These are phyloP conservation scores for Giardia duodenalis DNA, from an alignment of 208 protist species.

Conservation along the genomic window DNA sequence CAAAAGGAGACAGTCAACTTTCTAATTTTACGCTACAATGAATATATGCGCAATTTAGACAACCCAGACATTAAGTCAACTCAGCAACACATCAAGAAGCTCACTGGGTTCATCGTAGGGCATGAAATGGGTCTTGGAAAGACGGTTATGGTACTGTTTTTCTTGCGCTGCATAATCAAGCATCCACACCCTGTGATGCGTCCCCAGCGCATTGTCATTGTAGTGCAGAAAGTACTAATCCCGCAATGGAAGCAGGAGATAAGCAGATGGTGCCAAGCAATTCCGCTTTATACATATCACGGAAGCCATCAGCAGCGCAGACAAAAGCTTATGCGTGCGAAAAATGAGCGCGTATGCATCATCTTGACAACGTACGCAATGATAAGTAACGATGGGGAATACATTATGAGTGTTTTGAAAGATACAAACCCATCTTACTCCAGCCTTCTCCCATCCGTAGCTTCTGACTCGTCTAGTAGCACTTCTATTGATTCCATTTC, in stretches of 20 bases:
- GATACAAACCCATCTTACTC: background rate
- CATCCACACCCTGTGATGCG: too few relatives aligned
- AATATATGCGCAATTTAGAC: too few relatives aligned
- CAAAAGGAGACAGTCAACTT: too few relatives aligned
- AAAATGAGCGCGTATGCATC: background rate
- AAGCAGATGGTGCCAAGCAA: background rate
- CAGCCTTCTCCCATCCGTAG: background rate
- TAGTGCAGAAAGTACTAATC: background rate
- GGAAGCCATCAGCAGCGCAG: background rate
- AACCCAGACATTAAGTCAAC: too few relatives aligned
- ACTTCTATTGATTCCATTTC: background rate
- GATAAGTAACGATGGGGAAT: background rate
- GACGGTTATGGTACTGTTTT: too few relatives aligned
- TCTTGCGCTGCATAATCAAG: too few relatives aligned
- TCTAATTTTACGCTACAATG: too few relatives aligned
- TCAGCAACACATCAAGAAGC: too few relatives aligned
- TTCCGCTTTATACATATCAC: background rate
- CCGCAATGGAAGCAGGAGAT: background rate
- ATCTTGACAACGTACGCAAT: background rate
- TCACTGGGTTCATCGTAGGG: too few relatives aligned
- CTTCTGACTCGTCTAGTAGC: background rate
- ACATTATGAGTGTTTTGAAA: background rate
- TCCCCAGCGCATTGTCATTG: background rate
- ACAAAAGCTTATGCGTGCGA: background rate
- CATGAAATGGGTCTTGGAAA: too few relatives aligned